A percentile compares a stretch with the other conserved stretches of the same genome.
Evolutionary conservation across 148 eudicot species (phyloP).

Genomic region (Polygonum aviculare): DNA sequence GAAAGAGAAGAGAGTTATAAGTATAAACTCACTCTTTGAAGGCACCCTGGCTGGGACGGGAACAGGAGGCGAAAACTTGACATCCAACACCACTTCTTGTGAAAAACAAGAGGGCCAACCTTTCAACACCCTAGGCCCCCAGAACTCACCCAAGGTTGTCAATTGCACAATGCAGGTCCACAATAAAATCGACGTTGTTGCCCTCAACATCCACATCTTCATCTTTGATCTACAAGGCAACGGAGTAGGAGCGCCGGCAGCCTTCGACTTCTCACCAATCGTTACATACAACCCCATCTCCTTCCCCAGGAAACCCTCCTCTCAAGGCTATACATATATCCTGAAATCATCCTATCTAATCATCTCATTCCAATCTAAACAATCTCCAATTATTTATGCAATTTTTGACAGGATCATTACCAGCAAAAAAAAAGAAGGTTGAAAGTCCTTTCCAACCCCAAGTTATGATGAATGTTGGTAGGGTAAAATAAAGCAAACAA

Average conservation of each 20-base stretch:
- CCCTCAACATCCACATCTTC: conserved; percentile 76
- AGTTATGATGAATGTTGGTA: neutral
- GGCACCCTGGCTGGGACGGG: conserved; percentile 41
- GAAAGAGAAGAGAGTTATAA: neutral
- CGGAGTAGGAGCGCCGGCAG: neutral
- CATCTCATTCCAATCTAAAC: neutral
- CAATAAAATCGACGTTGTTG: conserved; percentile 45
- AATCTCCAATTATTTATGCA: neutral
- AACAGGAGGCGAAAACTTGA: conserved; percentile 22
- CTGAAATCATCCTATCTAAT: neutral
- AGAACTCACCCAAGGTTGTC: conserved; percentile 53
- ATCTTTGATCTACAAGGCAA: conserved; percentile 26
- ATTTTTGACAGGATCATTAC: neutral
- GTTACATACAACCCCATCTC: conserved; percentile 7
- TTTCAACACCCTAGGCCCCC: conserved; percentile 74
- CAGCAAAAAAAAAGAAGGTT: neutral
- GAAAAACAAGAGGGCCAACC: conserved; percentile 72
- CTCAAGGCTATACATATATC: neutral
- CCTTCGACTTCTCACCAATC: neutral
- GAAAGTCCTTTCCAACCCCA: neutral
- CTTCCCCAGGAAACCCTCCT: neutral
- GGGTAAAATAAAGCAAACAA: neutral
- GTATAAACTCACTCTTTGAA: conserved; percentile 68
- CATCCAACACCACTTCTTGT: conserved; percentile 39
- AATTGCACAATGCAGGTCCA: conserved; percentile 80